Base-by-base conservation (phyloP, 2,329 filamentous ascomycete genomes). In the Clarireedia homoeocarpa region DNA sequence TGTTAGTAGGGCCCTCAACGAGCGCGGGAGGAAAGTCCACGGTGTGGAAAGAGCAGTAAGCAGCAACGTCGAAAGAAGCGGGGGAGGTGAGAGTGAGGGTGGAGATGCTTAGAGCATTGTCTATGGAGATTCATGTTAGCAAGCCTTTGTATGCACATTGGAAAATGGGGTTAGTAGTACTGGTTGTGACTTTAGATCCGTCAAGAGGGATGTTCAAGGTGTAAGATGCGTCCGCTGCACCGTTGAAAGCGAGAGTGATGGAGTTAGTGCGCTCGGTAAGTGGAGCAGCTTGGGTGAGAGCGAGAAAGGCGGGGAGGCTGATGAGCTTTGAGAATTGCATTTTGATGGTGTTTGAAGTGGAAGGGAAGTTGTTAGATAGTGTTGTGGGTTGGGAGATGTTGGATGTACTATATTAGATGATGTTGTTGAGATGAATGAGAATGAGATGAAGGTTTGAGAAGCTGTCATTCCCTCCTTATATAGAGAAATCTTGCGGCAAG, bases 91-190 rank as follows among this genome's bases (percentile, higher is more conserved):
- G 42, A 12, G 59, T 58, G 53, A 65, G 51, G 34, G 54, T 58
- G 4, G 64, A 66, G 57, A 66, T 63, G 14, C 59, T 62, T 34
- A 66, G 60, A n/a, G 45, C 54, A 50, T 66, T 66, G 50, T 59
- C 61, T 64, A n/a, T 30, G 17, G 17, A 6, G 39, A 20, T 1
- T 48, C 10, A 36, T 30, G 14, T 34, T 51, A 14, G 15, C 12
- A 26, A 12, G 24, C 2, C 26, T 20, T 38, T 38, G 36, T n/a
- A n/a, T 9, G 14, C 10, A 14, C 24, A 24, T 46, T 23, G n/a
- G 30, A n/a, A 47, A 10, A 39, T 17, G 26, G 23, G 51, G 36
- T 39, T 50, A 53, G 3, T 17, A 5, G 39, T 57, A 58, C 61
- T 51, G 27, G 63, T 67, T 6, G 24, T 30, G 6, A 46, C 57